phyloP scores from a whole-genome alignment of 305 asterid species.

The Striga hermonthica region DNA sequence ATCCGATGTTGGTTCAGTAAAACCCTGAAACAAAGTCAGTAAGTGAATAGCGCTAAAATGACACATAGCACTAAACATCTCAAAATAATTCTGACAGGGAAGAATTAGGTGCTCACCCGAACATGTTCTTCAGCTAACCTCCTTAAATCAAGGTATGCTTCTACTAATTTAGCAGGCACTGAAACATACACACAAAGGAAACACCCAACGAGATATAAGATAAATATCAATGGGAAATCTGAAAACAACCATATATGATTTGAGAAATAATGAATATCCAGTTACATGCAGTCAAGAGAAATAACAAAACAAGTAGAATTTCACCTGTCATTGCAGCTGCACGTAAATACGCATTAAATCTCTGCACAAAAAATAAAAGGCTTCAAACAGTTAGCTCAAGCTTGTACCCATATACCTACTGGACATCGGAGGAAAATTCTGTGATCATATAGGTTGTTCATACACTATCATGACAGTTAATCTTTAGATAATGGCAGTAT shows the following conservation, averaged over 20 bases:
- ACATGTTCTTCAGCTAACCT: slow-evolving; percentile 73
- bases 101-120: slow-evolving; percentile 42
- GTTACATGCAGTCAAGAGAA: slow-evolving; percentile 4
- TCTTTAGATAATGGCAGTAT: background rate
- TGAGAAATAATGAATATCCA: slow-evolving; percentile 19
- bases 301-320: slow-evolving; percentile 17
- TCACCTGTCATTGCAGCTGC: slow-evolving; percentile 69
- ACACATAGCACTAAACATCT: slow-evolving; percentile 12
- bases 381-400: slow-evolving; percentile 23
- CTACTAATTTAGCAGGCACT: slow-evolving; percentile 76
- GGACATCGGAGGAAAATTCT: background rate
- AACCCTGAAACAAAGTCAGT: slow-evolving; percentile 50
- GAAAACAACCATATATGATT: slow-evolving; percentile 15
- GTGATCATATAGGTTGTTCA: background rate
- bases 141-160: slow-evolving; percentile 69
- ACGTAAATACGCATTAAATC: slow-evolving; percentile 43
- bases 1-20: slow-evolving; percentile 80
- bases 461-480: background rate
- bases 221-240: slow-evolving; percentile 2
- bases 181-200: slow-evolving; percentile 30
- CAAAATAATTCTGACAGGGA: slow-evolving; percentile 11
- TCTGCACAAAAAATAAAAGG: slow-evolving; percentile 46
- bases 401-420: slow-evolving; percentile 1
- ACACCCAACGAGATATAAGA: slow-evolving; percentile 17
- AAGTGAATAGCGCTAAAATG: slow-evolving; percentile 9